These are phyloP conservation scores for Ogataea sp. DNA, from an alignment of 805 yeast genomes.

Conservation along the genomic window DNA sequence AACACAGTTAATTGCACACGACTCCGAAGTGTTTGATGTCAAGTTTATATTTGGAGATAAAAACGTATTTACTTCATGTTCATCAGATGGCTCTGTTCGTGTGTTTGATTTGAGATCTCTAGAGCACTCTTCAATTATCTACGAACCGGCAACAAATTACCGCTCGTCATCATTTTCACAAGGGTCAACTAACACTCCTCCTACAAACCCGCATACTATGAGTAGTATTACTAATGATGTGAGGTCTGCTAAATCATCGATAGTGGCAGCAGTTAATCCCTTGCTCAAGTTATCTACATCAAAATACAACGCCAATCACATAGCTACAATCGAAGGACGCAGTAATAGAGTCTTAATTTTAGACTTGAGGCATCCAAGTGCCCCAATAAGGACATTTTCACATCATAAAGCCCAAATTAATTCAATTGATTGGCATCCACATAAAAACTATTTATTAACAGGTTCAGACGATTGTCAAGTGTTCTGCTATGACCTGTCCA, in stretches of 20 bases:
- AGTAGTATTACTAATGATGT: no score
- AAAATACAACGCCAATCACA: conserved; percentile 68
- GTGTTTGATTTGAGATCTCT: conserved; percentile 83
- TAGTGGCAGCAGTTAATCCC: conserved; percentile 37
- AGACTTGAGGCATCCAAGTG: conserved; percentile 84
- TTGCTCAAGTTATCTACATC: conserved; percentile 71
- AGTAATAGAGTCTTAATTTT: conserved; percentile 59
- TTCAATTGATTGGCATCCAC: conserved; percentile 79
- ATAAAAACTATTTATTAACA: conserved; percentile 48
- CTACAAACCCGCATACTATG: no score
- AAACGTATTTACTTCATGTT: conserved; percentile 82
- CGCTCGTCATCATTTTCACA: no score
- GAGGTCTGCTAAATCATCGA: conserved; percentile 1
- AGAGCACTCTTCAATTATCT: conserved; percentile 91
- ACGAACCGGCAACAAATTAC: conserved; percentile 60
- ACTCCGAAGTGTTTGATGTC: conserved; percentile 90
- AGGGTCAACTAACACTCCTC: no score
- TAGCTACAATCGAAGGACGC: conserved; percentile 76
- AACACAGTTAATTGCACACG: conserved; percentile 95
- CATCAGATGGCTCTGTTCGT: conserved; percentile 91
- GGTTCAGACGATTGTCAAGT: conserved; percentile 75
- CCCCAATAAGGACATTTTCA: conserved; percentile 62
- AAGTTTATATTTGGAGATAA: conserved; percentile 68
- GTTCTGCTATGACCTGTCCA: conserved; percentile 54
- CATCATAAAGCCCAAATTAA: conserved; percentile 68